phyloP scores from a whole-genome alignment of 2,329 filamentous ascomycete genomes.

The Plectosphaerella plurivora region DNA sequence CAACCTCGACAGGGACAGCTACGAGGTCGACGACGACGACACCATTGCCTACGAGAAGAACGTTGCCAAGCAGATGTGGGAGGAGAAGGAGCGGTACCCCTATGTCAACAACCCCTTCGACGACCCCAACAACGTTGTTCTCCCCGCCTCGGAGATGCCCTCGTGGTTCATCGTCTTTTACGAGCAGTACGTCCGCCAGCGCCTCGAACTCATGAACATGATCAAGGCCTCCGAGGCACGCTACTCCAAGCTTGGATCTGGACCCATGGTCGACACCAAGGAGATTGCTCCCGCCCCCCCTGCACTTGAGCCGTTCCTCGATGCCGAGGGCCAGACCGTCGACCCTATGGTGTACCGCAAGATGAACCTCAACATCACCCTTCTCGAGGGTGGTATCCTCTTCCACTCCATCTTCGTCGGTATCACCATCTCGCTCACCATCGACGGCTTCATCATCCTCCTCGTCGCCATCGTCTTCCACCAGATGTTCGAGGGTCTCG shows the following conservation, averaged over 20 bases:
- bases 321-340: slow-evolving; percentile 38
- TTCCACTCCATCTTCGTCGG: slow-evolving; percentile 77
- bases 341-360: slow-evolving; percentile 50
- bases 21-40: slow-evolving; percentile 24
- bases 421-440: slow-evolving; percentile 67
- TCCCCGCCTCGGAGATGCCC: slow-evolving; percentile 45
- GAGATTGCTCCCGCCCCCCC: slow-evolving; percentile 22
- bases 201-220: slow-evolving; percentile 53
- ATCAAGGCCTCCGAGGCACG: slow-evolving; percentile 29
- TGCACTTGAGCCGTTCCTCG: slow-evolving; percentile 30
- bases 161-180: slow-evolving; percentile 61
- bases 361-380: slow-evolving; percentile 66
- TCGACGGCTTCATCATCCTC: slow-evolving; percentile 62
- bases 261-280: slow-evolving; percentile 17
- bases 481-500: slow-evolving; percentile 66
- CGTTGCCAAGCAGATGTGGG: slow-evolving; percentile 33
- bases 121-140: slow-evolving; percentile 20
- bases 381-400: slow-evolving; percentile 73
- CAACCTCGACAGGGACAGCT: slow-evolving; percentile 20
- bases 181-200: slow-evolving; percentile 58
- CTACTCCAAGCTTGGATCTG: not conserved
- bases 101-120: slow-evolving; percentile 14
- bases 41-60: slow-evolving; percentile 32
- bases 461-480: slow-evolving; percentile 69
- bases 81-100: slow-evolving; percentile 23